These are phyloP conservation scores for Pythium monospermum DNA, from an alignment of 352 stramenopile genomes.

Conservation along the genomic window DNA sequence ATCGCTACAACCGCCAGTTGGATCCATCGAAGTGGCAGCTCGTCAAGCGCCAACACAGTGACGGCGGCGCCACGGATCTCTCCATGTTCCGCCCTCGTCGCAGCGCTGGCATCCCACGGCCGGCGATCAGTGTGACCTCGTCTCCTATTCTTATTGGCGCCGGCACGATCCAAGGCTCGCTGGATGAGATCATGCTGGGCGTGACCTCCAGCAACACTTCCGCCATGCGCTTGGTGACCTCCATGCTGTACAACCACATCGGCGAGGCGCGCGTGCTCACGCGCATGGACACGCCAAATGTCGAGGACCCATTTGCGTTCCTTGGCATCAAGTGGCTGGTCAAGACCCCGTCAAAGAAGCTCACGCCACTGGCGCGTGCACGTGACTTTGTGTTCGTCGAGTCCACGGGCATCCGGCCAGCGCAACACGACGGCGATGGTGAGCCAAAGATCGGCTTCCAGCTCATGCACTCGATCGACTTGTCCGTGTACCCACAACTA, in stretches of 20 bases:
- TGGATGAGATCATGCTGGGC: constrained; percentile 29
- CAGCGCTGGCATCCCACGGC: not conserved
- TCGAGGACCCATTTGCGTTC: constrained; percentile 22
- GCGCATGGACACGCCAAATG: constrained; percentile 18
- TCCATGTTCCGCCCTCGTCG: constrained; percentile 17
- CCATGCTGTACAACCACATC: constrained; percentile 23
- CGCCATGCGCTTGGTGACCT: constrained; percentile 22
- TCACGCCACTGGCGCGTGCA: constrained; percentile 19
- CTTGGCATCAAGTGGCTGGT: constrained; percentile 31
- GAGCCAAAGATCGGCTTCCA: constrained; percentile 20
- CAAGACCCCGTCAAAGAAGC: constrained; percentile 17
- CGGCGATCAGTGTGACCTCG: constrained; percentile 14
- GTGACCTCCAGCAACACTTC: constrained; percentile 19
- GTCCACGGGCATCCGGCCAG: constrained; percentile 17
- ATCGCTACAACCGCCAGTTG: constrained; percentile 21
- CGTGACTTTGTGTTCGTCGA: constrained; percentile 31
- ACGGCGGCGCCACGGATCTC: constrained; percentile 1
- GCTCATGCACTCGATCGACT: constrained; percentile 32
- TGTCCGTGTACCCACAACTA: constrained; percentile 18
- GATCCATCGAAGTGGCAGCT: constrained; percentile 21
- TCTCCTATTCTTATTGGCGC: constrained; percentile 31
- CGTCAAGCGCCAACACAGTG: constrained; percentile 18
- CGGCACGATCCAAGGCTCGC: constrained; percentile 19
- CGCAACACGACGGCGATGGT: not conserved
- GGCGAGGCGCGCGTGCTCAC: constrained; percentile 24